Evolutionary conservation across 1,284 basidiomycete species (phyloP).

Genomic region (Mycosarcoma maydis): DNA sequence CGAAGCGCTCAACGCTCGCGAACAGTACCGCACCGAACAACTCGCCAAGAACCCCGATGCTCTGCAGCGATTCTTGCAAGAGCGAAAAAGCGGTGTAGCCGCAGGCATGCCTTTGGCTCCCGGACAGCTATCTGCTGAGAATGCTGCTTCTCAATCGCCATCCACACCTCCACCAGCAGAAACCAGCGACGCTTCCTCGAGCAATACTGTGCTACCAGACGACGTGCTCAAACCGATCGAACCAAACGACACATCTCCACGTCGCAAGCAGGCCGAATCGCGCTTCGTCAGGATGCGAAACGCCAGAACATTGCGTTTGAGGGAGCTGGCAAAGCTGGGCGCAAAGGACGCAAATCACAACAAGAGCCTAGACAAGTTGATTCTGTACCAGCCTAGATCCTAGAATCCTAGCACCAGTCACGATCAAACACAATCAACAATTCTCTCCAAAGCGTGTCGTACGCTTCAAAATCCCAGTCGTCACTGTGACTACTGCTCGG

Average conservation of each 20-base stretch:
- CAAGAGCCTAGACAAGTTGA: conserved; percentile 9
- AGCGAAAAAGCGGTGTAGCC: conserved; percentile 50
- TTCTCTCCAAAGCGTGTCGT: too few relatives aligned
- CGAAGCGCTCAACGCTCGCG: conserved; percentile 58
- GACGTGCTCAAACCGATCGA: conserved; percentile 4
- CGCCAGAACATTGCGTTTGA: conserved; percentile 30
- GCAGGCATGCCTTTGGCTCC: conserved; percentile 62
- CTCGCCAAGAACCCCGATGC: conserved; percentile 52
- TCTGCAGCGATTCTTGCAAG: conserved; percentile 53
- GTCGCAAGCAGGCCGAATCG: conserved; percentile 34
- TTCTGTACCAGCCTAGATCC: conserved; percentile 40
- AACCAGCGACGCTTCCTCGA: too few relatives aligned
- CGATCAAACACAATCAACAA: too few relatives aligned
- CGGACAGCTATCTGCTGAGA: conserved; percentile 41
- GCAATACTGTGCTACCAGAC: conserved; percentile 6
- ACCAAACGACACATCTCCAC: neutral
- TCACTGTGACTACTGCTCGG: too few relatives aligned
- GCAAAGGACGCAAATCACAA: conserved; percentile 31
- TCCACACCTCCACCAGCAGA: too few relatives aligned
- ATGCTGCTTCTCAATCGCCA: neutral
- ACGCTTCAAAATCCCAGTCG: too few relatives aligned
- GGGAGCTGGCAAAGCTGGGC: conserved; percentile 54
- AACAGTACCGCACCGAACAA: conserved; percentile 40
- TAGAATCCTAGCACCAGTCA: neutral
- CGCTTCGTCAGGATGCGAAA: conserved; percentile 48